Conservation (phyloP, 2,329 filamentous ascomycete genomes). For the Fusarium virguliforme region DNA sequence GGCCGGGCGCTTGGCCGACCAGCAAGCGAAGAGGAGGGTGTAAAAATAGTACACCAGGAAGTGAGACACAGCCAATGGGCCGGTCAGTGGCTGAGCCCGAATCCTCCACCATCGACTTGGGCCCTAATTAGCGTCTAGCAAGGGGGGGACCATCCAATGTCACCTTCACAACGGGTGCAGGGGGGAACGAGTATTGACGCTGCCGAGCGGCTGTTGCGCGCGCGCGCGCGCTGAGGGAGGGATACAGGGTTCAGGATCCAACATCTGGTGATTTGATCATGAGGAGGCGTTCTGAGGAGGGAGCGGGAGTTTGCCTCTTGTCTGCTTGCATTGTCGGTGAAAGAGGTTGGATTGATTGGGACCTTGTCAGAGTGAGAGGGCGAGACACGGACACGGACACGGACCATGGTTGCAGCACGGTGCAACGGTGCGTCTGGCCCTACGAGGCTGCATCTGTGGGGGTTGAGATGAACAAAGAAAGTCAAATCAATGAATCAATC, state of each 20-base stretch:
- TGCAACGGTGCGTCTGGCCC: slow-evolving; percentile 28
- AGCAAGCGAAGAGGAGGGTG: slow-evolving; percentile 20
- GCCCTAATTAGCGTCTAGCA: slow-evolving; percentile 36
- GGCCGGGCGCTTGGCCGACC: slow-evolving; percentile 8
- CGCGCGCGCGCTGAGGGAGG: slow-evolving; percentile 8
- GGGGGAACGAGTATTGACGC: slow-evolving; percentile 33
- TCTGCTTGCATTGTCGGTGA: neutral
- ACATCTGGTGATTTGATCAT: slow-evolving; percentile 28
- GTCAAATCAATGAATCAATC: neutral
- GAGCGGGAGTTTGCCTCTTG: neutral
- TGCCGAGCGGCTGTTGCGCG: slow-evolving; percentile 30
- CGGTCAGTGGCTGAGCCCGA: slow-evolving; percentile 33
- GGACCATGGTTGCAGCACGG: slow-evolving; percentile 13
- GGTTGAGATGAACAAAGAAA: slow-evolving; percentile 4
- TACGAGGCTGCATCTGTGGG: slow-evolving; percentile 31
- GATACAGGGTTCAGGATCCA: slow-evolving; percentile 22
- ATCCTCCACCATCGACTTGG: slow-evolving; percentile 22
- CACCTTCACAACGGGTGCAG: slow-evolving; percentile 28
- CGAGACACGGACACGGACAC: slow-evolving; percentile 5
- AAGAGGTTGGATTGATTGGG: neutral
- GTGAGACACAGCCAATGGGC: slow-evolving; percentile 39
- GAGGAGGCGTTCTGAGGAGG: neutral
- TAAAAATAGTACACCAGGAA: slow-evolving; percentile 43
- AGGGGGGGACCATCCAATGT: slow-evolving; percentile 21
- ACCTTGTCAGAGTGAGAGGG: slow-evolving; percentile 2